A percentile compares a stretch with the other conserved stretches of the same genome.
These are phyloP conservation scores for Dissophora globulifera DNA, from an alignment of 192 early-diverging fungal species.

Conservation along the genomic window DNA sequence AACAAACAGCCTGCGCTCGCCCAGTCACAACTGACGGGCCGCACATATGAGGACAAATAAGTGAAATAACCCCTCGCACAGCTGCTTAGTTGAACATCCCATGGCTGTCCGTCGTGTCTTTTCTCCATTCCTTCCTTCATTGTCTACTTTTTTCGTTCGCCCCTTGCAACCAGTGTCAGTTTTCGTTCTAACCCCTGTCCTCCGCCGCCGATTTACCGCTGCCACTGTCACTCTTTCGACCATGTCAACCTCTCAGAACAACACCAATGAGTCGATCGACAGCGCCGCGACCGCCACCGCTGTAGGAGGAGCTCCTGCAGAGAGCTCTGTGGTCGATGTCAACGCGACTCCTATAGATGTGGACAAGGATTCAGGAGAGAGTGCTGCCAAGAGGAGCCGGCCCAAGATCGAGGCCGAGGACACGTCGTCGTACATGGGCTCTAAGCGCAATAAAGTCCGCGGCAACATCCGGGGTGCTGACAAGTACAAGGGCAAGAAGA, in stretches of 20 bases:
- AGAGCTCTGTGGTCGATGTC: no score
- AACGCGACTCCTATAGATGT: no score
- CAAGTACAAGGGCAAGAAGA: conserved; percentile 46
- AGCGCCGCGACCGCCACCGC: background rate
- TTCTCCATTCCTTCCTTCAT: conserved; percentile 1
- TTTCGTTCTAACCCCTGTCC: background rate
- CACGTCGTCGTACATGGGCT: conserved; percentile 35
- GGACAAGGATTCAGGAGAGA: no score
- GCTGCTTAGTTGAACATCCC: background rate
- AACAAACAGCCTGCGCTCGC: no score
- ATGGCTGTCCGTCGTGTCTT: background rate
- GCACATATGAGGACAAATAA: conserved; percentile 8
- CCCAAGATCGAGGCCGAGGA: conserved; percentile 28
- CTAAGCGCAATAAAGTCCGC: conserved; percentile 42
- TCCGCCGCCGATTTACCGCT: background rate
- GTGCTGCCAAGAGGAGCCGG: conserved; percentile 35
- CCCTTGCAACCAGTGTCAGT: background rate
- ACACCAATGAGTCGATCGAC: background rate
- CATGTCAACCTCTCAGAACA: conserved; percentile 11
- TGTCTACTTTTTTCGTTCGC: background rate
- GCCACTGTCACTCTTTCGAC: background rate
- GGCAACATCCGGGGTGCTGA: conserved; percentile 50
- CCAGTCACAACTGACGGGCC: no score
- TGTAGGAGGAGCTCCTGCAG: no score
- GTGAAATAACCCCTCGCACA: background rate